phyloP scores from a whole-genome alignment of 148 eudicot genomes.

The Hydrangea macrophylla region DNA sequence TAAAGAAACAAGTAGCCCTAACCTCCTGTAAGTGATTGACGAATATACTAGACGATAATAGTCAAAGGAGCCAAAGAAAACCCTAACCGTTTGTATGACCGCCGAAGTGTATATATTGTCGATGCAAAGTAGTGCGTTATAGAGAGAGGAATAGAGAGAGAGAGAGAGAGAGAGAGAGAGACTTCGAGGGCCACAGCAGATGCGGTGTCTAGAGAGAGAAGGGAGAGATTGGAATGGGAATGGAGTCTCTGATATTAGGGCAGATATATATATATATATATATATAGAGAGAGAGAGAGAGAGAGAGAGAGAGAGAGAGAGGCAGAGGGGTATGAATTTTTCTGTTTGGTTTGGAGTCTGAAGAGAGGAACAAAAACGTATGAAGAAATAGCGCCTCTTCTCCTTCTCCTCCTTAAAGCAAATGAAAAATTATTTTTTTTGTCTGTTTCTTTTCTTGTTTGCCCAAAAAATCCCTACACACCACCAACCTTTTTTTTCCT shows the following conservation, averaged over 20 bases:
- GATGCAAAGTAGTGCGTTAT: not conserved
- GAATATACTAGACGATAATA: not conserved
- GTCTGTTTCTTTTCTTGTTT: not conserved
- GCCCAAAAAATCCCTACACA: not conserved
- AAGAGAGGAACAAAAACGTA: not conserved
- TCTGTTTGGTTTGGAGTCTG: not conserved
- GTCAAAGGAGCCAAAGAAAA: constrained; percentile 14
- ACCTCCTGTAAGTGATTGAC: constrained; percentile 4
- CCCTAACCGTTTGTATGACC: constrained; percentile 23
- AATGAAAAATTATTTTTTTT: too few species aligned
- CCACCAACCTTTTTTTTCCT: too few species aligned
- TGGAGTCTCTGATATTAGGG: constrained; percentile 12
- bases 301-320: constrained; percentile 1
- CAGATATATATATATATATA: too few species aligned
- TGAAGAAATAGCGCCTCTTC: constrained; percentile 10
- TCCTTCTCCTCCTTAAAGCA: not conserved
- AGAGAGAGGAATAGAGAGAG: not conserved
- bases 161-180: not conserved
- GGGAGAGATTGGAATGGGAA: not conserved
- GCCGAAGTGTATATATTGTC: not conserved
- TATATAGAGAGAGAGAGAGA: constrained; percentile 3
- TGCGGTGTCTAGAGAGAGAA: constrained; percentile 11
- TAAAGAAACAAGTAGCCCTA: constrained; percentile 1
- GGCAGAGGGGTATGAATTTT: not conserved
- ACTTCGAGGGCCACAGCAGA: not conserved